Evolutionary conservation across 441 rosid species (phyloP).

Genomic region (California macrophylla): DNA sequence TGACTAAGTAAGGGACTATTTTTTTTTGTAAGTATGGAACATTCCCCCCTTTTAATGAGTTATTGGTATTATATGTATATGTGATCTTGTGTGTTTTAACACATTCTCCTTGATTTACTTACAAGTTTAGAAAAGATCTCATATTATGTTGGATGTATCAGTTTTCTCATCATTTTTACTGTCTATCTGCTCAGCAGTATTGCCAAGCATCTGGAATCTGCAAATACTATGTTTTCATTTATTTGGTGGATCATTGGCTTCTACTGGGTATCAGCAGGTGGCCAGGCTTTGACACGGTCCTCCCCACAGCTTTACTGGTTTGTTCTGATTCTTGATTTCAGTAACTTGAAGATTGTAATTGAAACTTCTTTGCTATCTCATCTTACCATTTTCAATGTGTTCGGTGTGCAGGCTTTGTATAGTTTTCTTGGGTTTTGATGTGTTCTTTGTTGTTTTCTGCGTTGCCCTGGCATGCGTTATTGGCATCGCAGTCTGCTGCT

Average conservation of each 20-base stretch:
- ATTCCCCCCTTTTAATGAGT: neutral
- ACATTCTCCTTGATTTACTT: neutral
- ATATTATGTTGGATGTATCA: neutral
- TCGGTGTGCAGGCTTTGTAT: slow-evolving; percentile 79
- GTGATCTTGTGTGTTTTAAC: neutral
- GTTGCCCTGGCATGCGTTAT: slow-evolving; percentile 92
- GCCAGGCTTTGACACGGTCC: slow-evolving; percentile 51
- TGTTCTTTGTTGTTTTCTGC: slow-evolving; percentile 91
- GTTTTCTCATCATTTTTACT: slow-evolving; percentile 9
- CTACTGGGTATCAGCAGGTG: slow-evolving; percentile 92
- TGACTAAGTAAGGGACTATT: neutral
- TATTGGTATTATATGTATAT: neutral
- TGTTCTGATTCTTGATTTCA: slow-evolving; percentile 16
- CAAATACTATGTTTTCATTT: slow-evolving; percentile 85
- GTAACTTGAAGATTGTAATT: neutral
- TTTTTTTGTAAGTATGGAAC: neutral
- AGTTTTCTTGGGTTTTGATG: slow-evolving; percentile 90
- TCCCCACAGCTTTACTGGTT: slow-evolving; percentile 91
- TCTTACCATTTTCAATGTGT: slow-evolving; percentile 18
- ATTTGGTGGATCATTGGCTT: slow-evolving; percentile 95
- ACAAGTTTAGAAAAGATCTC: neutral
- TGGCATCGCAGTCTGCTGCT: slow-evolving; percentile 95
- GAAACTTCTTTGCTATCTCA: slow-evolving; percentile 1
- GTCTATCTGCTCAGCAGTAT: slow-evolving; percentile 28
- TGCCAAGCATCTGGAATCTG: slow-evolving; percentile 82